Conservation (phyloP, 2,329 filamentous ascomycete genomes). For the Tolypocladium sp. region DNA sequence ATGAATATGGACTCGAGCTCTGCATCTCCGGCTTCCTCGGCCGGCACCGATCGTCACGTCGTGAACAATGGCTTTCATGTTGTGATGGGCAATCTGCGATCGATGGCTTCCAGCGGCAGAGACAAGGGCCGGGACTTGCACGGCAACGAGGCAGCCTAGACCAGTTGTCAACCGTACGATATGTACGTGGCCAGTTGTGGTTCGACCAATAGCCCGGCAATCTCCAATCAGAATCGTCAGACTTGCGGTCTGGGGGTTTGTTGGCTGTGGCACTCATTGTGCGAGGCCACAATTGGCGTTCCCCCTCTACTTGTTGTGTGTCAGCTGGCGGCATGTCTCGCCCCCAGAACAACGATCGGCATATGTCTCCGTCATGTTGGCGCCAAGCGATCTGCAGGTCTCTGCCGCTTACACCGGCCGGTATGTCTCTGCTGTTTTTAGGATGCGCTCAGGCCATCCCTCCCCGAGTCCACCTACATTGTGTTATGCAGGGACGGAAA, state of each 20-base stretch:
- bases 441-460: not conserved
- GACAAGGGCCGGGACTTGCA: not conserved
- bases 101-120: not conserved
- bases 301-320: not conserved
- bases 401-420: not conserved
- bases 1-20: not conserved
- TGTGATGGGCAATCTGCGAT: not conserved
- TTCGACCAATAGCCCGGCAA: not conserved
- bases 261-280: not conserved
- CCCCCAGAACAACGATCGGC: not conserved
- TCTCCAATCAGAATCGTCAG: not conserved
- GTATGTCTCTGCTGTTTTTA: not conserved
- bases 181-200: not conserved
- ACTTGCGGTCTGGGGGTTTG: not conserved
- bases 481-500: not conserved
- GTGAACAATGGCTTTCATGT: not conserved
- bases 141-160: not conserved
- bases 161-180: not conserved
- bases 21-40: not conserved
- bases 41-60: not conserved
- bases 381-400: not conserved
- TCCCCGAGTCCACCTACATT: not conserved
- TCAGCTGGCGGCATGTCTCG: not conserved
- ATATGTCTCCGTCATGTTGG: not conserved
- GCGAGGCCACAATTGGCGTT: not conserved